These are phyloP conservation scores for Teratosphaeria destructans DNA, from an alignment of 2,329 filamentous ascomycete genomes.

Conservation along the genomic window DNA sequence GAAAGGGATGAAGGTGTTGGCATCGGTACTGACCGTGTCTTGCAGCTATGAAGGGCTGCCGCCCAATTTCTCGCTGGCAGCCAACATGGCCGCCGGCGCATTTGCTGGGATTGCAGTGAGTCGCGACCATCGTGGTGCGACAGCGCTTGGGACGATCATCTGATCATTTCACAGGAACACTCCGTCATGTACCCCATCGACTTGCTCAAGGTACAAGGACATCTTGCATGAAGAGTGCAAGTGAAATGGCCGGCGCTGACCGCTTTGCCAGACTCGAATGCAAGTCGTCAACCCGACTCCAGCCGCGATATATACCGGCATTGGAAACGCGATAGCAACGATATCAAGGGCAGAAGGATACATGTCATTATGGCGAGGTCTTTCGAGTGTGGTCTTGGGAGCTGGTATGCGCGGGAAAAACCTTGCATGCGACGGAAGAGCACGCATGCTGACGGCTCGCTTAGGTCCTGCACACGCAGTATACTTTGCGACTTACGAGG, in stretches of 20 bases:
- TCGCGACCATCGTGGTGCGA: constrained; percentile 4
- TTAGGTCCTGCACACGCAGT: constrained; percentile 91
- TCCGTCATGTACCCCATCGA: constrained; percentile 99
- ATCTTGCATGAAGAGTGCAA: background rate
- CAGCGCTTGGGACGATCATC: constrained; percentile 5
- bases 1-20: constrained; percentile 3
- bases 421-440: background rate
- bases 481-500: constrained; percentile 92
- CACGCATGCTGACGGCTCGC: constrained; percentile 16
- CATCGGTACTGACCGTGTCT: constrained; percentile 7
- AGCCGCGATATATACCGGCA: constrained; percentile 73
- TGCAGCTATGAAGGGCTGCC: constrained; percentile 81
- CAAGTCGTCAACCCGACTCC: constrained; percentile 82
- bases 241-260: background rate
- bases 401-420: constrained; percentile 51
- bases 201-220: constrained; percentile 71
- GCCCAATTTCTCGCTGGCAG: constrained; percentile 82
- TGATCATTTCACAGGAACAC: constrained; percentile 59
- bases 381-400: constrained; percentile 91
- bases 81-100: constrained; percentile 93
- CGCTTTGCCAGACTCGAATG: constrained; percentile 73
- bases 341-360: constrained; percentile 86
- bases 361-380: constrained; percentile 85
- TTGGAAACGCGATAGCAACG: constrained; percentile 84
- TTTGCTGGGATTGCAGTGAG: constrained; percentile 92